A percentile compares a stretch with the other conserved stretches of the same genome.
Evolutionary conservation across 2,329 filamentous ascomycete species (phyloP).

Genomic region (Ilyonectria destructans): DNA sequence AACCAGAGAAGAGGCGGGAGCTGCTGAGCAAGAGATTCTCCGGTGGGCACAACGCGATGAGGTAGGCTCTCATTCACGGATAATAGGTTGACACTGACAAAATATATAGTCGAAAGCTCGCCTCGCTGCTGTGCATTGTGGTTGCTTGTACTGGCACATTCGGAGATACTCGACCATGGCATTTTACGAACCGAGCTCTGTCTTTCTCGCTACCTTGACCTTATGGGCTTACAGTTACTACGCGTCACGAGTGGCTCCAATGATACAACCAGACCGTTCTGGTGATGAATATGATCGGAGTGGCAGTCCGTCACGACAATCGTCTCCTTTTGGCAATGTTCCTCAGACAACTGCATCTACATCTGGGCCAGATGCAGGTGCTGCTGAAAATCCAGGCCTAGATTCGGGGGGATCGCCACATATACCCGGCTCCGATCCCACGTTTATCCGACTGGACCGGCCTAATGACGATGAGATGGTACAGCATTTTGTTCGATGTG

Average conservation of each 20-base stretch:
- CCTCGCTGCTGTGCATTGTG: slow-evolving; percentile 62
- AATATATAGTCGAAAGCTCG: slow-evolving; percentile 59
- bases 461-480: slow-evolving; percentile 73
- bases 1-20: slow-evolving; percentile 38
- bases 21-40: slow-evolving; percentile 50
- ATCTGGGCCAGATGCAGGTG: not conserved
- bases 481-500: slow-evolving; percentile 68
- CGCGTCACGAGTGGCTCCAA: slow-evolving; percentile 16
- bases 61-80: slow-evolving; percentile 29
- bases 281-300: slow-evolving; percentile 5
- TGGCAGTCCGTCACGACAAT: slow-evolving; percentile 19
- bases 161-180: slow-evolving; percentile 60
- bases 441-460: slow-evolving; percentile 68
- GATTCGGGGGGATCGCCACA: not conserved
- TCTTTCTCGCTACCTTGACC: slow-evolving; percentile 57
- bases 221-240: slow-evolving; percentile 59
- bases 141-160: slow-evolving; percentile 63
- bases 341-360: slow-evolving; percentile 15
- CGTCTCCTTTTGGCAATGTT: slow-evolving; percentile 4
- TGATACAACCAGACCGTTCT: not conserved
- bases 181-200: slow-evolving; percentile 58
- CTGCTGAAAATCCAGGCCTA: not conserved
- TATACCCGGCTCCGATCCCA: slow-evolving; percentile 47
- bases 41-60: slow-evolving; percentile 54
- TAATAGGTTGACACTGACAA: not conserved